A percentile compares a stretch with the other conserved stretches of the same genome.
Conservation (phyloP, 108 stramenopile genomes). For the Asterionellopsis glacialis region DNA sequence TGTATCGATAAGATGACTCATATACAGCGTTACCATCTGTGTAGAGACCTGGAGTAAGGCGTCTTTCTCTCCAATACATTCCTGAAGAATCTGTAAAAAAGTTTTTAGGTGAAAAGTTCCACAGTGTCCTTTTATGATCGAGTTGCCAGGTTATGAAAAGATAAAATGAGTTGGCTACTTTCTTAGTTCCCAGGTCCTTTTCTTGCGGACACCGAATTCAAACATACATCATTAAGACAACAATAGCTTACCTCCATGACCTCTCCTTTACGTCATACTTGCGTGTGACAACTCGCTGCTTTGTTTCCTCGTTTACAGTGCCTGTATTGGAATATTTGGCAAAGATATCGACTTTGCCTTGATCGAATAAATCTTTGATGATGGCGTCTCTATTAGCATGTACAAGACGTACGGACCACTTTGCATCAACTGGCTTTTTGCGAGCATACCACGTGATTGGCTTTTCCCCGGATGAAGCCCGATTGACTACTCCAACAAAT, state of each 20-base stretch:
- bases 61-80: conserved; percentile 81
- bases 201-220: background rate
- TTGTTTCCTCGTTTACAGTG: conserved; percentile 6
- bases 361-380: conserved; percentile 73
- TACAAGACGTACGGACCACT: conserved; percentile 76
- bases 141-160: background rate
- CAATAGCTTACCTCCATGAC: conserved; percentile 62
- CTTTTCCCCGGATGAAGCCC: conserved; percentile 2
- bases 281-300: conserved; percentile 39
- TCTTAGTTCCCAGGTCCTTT: background rate
- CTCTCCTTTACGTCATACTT: conserved; percentile 55
- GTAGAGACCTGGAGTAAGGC: conserved; percentile 74
- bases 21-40: conserved; percentile 76
- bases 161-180: background rate
- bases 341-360: conserved; percentile 77
- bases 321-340: conserved; percentile 74
- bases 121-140: conserved; percentile 46
- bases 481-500: conserved; percentile 76
- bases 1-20: conserved; percentile 72
- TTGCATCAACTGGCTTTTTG: conserved; percentile 56
- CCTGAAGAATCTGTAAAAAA: conserved; percentile 78
- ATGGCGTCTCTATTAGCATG: conserved; percentile 83
- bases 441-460: conserved; percentile 80
- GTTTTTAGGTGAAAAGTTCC: conserved; percentile 82
- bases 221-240: background rate